Evolutionary conservation across 2,329 filamentous ascomycete genomes (phyloP), one percentile per base, ranked within the genome.

Genomic region (Nakataea oryzae): DNA sequence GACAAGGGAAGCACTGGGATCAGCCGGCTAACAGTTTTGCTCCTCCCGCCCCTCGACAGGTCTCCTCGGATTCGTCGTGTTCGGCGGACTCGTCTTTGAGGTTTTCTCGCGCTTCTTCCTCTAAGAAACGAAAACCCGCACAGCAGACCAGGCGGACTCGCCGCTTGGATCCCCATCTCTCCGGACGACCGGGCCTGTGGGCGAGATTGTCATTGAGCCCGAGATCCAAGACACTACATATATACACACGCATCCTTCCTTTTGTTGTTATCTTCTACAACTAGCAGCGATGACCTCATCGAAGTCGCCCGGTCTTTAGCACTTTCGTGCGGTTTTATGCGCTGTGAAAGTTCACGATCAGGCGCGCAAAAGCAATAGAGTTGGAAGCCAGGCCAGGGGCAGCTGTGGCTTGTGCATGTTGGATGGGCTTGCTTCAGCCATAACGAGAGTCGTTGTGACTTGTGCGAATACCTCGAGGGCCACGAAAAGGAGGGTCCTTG

Each of bases 1-100:
- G 30, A 12, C 30, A 32, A 11, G 4, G 8, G 13, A 32, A 7
- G n/a, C n/a, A n/a, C n/a, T n/a, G n/a, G 3, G 5, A 34, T 28
- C 50, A 9, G 9, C 32, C 24, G 41, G 30, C 57, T 65, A 47
- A 63, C 29, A 27, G 13, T 59, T 34, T 32, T 2, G n/a, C 17
- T n/a, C 5, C 21, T 41, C 34, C 3, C 7, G 13, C 41, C 41
- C 11, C 7, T 9, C 21, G 1, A 21, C 59, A 86, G 84, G 69
- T 30, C 64, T 87, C 57, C 81, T 87, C 66, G 83, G 71, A 47
- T 87, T 87, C 70, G 75, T 86, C 69, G 74, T 87, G 68, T 82
- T 86, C 65, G 84, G 84, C 64, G 84, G 84, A 50, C 75, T 86
- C 30, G 65, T 85, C 67, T 84, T 86, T 69, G 83, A 86, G 72